Base-by-base conservation (phyloP, 257 asterid species). In the Mentha longifolia region DNA sequence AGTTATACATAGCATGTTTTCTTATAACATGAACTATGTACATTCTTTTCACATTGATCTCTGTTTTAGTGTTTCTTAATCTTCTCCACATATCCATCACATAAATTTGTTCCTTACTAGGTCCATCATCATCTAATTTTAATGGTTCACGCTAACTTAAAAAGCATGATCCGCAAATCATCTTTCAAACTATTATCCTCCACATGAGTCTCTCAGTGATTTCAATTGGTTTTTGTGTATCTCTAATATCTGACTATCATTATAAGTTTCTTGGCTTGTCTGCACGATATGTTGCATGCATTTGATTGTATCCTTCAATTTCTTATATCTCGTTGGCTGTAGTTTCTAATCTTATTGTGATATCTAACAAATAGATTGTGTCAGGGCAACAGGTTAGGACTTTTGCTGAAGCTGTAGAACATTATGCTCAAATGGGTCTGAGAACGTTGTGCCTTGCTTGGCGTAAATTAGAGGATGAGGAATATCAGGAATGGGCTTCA, bases 391-490 rank as follows among this genome's bases (percentile, higher is more conserved):
- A 85, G 77, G 80, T 82, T 49, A 82, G 95, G 76, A 76, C 81
- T 62, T 83, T 79, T 84, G 74, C 92, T 49, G 99, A 95, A 82
- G 95, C 97, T 76, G 99, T 89, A 47, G 99, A 95, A 46, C 93
- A 86, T 62, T 95, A 95, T 86, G 87, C 98, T 76, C 99, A 95
- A 72, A 82, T 95, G 75, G 99, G 99, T 28, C 81, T 95, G 84
- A 88, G 99, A 57, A 95, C 99, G 13, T 81, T 95, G 79, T 95
- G 99, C 84, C 85, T 95, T 70, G 98, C 99, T 75, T 95, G 94
- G 89, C 99, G 98, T 60, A 94, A 88, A 73, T 60, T 95, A 75
- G 90, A 79, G 70, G 90, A 86, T 43, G 88, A 84, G 59, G 98
- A 92, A 79, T 95, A 95, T 84, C 87, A 70, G 49, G 95, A 95